phyloP scores from a whole-genome alignment of 768 basidiomycete species.

The Tricholoma flavovirens region DNA sequence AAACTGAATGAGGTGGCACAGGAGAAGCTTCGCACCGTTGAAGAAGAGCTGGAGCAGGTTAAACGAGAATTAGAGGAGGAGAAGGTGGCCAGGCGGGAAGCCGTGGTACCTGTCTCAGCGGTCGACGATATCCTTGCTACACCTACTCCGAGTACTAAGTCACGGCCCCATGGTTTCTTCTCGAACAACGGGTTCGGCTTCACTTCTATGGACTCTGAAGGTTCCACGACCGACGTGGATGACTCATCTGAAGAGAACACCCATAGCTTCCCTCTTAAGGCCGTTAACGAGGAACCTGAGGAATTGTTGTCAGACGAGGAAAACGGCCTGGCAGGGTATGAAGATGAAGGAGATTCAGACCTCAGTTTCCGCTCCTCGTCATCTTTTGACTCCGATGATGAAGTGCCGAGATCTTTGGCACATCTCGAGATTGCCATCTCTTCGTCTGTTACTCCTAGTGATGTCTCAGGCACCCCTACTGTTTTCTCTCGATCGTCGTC shows the following conservation, averaged over 20 bases:
- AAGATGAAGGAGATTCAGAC: slow-evolving; percentile 63
- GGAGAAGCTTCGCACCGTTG: slow-evolving; percentile 34
- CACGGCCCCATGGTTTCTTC: slow-evolving; percentile 16
- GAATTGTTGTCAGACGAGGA: slow-evolving; percentile 42
- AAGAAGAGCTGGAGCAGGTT: slow-evolving; percentile 41
- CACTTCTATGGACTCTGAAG: slow-evolving; percentile 59
- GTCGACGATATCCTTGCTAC: slow-evolving; percentile 40
- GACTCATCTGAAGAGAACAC: slow-evolving; percentile 37
- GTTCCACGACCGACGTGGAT: slow-evolving; percentile 68
- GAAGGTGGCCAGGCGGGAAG: slow-evolving; percentile 16
- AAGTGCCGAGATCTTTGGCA: slow-evolving; percentile 30
- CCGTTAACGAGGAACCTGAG: slow-evolving; percentile 51
- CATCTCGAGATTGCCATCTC: slow-evolving; percentile 21
- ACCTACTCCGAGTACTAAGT: slow-evolving; percentile 34
- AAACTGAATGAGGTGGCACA: slow-evolving; percentile 34
- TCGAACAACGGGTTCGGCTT: slow-evolving; percentile 46
- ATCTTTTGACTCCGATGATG: slow-evolving; percentile 51
- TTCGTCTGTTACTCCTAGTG: slow-evolving; percentile 14
- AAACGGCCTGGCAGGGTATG: slow-evolving; percentile 57
- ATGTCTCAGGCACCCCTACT: slow-evolving; percentile 20
- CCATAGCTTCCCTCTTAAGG: slow-evolving; percentile 45
- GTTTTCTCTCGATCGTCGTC: slow-evolving; percentile 7
- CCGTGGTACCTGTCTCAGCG: slow-evolving; percentile 1
- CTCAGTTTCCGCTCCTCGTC: slow-evolving; percentile 44
- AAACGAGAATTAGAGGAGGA: slow-evolving; percentile 26